Evolutionary conservation across 768 basidiomycete species (phyloP).

Genomic region (Tremella yokohamensis): DNA sequence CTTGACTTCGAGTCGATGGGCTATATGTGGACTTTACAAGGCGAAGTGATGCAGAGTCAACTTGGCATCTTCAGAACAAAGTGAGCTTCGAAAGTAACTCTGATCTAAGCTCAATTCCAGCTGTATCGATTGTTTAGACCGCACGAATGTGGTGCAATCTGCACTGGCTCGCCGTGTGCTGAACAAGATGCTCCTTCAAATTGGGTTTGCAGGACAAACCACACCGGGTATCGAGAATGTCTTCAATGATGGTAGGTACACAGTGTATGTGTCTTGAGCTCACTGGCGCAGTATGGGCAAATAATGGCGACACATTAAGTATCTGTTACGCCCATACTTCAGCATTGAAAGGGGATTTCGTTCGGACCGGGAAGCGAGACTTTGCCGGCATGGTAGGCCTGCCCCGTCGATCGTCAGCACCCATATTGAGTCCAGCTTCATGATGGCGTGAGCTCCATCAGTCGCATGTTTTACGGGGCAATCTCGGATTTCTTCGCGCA

Average conservation of each 20-base stretch:
- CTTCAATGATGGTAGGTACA: slow-evolving; percentile 59
- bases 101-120: slow-evolving; percentile 53
- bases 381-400: slow-evolving; percentile 79
- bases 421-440: slow-evolving; percentile 53
- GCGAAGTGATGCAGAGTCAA: slow-evolving; percentile 70
- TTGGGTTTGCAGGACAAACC: slow-evolving; percentile 56
- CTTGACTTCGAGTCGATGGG: slow-evolving; percentile 82
- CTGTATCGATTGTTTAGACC: slow-evolving; percentile 91
- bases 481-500: slow-evolving; percentile 91
- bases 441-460: slow-evolving; percentile 91
- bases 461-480: slow-evolving; percentile 57
- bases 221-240: slow-evolving; percentile 36
- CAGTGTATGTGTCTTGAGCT: slow-evolving; percentile 29
- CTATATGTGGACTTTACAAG: slow-evolving; percentile 79
- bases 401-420: neutral
- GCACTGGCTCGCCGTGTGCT: slow-evolving; percentile 85
- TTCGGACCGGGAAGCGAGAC: slow-evolving; percentile 89
- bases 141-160: slow-evolving; percentile 93
- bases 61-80: slow-evolving; percentile 70
- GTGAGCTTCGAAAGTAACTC: slow-evolving; percentile 16
- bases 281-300: slow-evolving; percentile 77
- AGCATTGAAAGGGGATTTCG: slow-evolving; percentile 74
- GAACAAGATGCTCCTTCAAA: slow-evolving; percentile 50
- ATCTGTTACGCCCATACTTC: slow-evolving; percentile 83
- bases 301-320: slow-evolving; percentile 94